A percentile compares a stretch with the other conserved stretches of the same genome.
Conservation (phyloP, 75 land plant species). For the Pinus albicaulis region DNA sequence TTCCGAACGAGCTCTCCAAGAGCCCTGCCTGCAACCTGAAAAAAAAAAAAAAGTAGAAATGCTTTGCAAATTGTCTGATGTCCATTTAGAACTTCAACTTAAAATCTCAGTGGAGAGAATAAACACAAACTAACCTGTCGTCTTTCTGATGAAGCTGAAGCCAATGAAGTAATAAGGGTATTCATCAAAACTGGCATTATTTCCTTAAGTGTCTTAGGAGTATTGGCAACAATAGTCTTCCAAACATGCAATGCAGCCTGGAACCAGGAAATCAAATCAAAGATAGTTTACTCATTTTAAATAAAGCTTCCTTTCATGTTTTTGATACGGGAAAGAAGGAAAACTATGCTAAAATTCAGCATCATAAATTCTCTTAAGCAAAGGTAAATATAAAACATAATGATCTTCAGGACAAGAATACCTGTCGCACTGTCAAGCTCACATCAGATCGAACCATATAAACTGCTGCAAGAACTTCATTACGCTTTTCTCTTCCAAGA, state of each 20-base stretch:
- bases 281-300: not conserved
- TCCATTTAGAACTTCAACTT: not conserved
- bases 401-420: slow-evolving; percentile 16
- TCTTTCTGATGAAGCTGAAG: slow-evolving; percentile 93
- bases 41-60: not conserved
- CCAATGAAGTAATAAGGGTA: slow-evolving; percentile 90
- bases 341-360: not conserved
- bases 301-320: not conserved
- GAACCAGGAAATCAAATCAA: not conserved
- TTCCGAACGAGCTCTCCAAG: slow-evolving; percentile 99
- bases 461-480: slow-evolving; percentile 97
- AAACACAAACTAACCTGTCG: slow-evolving; percentile 62
- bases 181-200: slow-evolving; percentile 98
- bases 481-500: slow-evolving; percentile 85
- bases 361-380: not conserved
- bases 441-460: slow-evolving; percentile 99
- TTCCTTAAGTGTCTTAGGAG: slow-evolving; percentile 97
- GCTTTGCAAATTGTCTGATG: not conserved
- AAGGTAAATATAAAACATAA: not conserved
- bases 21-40: slow-evolving; percentile 94
- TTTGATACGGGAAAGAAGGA: not conserved
- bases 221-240: slow-evolving; percentile 99
- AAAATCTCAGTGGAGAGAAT: not conserved
- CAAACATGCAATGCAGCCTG: slow-evolving; percentile 99
- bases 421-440: slow-evolving; percentile 96